Conservation (phyloP, 2,329 filamentous ascomycete genomes). For the Scopulariopsis brevicaulis region DNA sequence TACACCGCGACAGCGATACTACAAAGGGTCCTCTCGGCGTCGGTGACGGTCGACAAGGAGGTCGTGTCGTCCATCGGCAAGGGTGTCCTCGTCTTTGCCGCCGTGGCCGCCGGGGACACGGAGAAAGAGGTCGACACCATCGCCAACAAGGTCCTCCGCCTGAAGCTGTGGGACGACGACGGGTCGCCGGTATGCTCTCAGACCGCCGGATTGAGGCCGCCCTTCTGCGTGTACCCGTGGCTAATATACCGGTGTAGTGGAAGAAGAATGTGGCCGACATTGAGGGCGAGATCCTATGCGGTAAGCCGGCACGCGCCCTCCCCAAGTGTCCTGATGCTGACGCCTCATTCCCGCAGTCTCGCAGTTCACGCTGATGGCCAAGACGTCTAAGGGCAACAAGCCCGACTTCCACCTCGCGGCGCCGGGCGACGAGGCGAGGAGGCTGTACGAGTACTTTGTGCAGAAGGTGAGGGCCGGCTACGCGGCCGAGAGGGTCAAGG, state of each 20-base stretch:
- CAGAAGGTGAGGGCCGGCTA: slow-evolving; percentile 65
- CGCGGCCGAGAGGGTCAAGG: slow-evolving; percentile 63
- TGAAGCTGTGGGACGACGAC: slow-evolving; percentile 85
- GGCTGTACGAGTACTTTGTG: slow-evolving; percentile 77
- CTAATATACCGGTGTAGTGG: slow-evolving; percentile 47
- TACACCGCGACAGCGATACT: slow-evolving; percentile 55
- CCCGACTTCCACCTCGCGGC: slow-evolving; percentile 90
- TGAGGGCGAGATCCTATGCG: slow-evolving; percentile 84
- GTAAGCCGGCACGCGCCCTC: slow-evolving; percentile 17
- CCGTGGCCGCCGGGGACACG: slow-evolving; percentile 82
- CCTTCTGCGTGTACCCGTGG: not conserved
- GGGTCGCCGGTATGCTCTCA: slow-evolving; percentile 27
- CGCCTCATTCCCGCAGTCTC: slow-evolving; percentile 57
- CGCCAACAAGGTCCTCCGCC: slow-evolving; percentile 76
- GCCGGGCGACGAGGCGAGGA: slow-evolving; percentile 63
- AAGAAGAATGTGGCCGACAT: slow-evolving; percentile 84
- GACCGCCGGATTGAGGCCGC: not conserved
- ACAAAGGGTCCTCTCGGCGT: slow-evolving; percentile 88
- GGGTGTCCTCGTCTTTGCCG: slow-evolving; percentile 83
- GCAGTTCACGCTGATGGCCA: slow-evolving; percentile 88
- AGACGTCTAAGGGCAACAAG: slow-evolving; percentile 91
- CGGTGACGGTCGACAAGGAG: slow-evolving; percentile 86
- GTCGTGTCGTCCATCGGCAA: slow-evolving; percentile 84
- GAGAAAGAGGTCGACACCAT: slow-evolving; percentile 77
- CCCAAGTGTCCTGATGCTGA: not conserved